Conservation (phyloP, 208 protist species). For the Balamuthia mandrillaris region DNA sequence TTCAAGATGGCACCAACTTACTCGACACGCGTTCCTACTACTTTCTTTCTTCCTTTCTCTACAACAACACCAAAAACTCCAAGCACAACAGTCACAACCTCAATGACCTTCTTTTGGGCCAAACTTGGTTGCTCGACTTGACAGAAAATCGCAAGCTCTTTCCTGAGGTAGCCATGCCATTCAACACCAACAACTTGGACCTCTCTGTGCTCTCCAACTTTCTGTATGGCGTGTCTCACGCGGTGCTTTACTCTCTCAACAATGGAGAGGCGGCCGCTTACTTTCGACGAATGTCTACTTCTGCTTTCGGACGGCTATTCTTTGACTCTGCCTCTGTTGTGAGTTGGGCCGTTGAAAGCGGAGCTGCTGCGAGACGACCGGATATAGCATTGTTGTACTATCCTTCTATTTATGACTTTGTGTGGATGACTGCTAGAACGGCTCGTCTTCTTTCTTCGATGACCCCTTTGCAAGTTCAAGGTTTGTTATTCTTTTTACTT, state of each 20-base stretch:
- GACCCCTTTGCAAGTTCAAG: no score
- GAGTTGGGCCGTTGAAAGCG: not conserved
- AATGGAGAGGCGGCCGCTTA: not conserved
- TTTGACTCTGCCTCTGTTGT: not conserved
- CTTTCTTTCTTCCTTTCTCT: not conserved
- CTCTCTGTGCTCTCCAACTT: constrained; percentile 14
- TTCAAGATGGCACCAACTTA: not conserved
- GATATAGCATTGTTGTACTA: constrained; percentile 3
- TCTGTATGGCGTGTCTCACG: not conserved
- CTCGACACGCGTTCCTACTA: not conserved
- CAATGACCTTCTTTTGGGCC: not conserved
- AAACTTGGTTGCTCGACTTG: not conserved
- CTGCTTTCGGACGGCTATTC: no score
- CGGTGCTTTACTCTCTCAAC: not conserved
- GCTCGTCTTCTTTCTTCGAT: no score
- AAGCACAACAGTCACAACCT: not conserved
- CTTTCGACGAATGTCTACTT: no score
- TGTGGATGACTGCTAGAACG: constrained; percentile 6
- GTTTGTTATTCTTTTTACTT: no score
- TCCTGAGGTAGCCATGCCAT: not conserved
- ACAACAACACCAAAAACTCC: not conserved
- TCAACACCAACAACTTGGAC: not conserved
- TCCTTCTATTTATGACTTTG: not conserved
- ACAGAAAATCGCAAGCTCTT: not conserved
- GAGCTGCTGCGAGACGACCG: not conserved